Evolutionary conservation across 176 grass and related monocot species (phyloP), one percentile per base, ranked within the genome.

Genomic region (Thalia dealbata): DNA sequence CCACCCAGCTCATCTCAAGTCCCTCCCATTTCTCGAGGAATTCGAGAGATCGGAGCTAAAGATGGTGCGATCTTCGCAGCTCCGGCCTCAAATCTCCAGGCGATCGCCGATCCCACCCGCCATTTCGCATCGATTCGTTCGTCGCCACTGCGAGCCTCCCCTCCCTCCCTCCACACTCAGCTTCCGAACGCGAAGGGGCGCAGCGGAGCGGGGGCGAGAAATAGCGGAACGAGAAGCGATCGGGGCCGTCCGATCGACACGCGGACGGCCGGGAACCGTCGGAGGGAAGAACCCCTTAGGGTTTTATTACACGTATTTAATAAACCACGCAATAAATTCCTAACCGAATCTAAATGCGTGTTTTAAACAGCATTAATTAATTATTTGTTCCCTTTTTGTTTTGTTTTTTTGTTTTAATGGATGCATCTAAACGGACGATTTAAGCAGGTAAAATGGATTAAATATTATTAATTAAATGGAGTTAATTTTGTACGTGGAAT

Each of bases 271-370:
- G 12, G 3, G 32, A 4, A 73, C 38, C 12, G 50, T 29, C 22
- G 28, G 28, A 7, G 14, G 29, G 9, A 5, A 1, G 24, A 21
- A 32, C 27, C 50, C 12, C 12, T 22, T 41, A 56, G 71, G 71
- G 71, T 73, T 73, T 73, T 56, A 38, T 56, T 73, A 35, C 50
- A 22, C 29, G 38, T 18, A 68, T 44, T 44, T 12, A 68, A 68
- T 68, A 43, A 68, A 64, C 11, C 19, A 23, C 9, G 15, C 16
- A 26, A 26, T 64, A 64, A 23, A 22, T 27, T 27, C 6, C 10
- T 64, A 10, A 48, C 45, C 6, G 45, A 48, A 48, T 48, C 45
- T 48, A 48, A 38, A 48, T 13, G 45, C 45, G 11, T 8, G 11
- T 48, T 48, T 48, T 10, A 48, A 48, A 48, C 45, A 48, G 11